phyloP scores from a whole-genome alignment of 495 filamentous ascomycete genomes.

The Penicillium chermesinum region DNA sequence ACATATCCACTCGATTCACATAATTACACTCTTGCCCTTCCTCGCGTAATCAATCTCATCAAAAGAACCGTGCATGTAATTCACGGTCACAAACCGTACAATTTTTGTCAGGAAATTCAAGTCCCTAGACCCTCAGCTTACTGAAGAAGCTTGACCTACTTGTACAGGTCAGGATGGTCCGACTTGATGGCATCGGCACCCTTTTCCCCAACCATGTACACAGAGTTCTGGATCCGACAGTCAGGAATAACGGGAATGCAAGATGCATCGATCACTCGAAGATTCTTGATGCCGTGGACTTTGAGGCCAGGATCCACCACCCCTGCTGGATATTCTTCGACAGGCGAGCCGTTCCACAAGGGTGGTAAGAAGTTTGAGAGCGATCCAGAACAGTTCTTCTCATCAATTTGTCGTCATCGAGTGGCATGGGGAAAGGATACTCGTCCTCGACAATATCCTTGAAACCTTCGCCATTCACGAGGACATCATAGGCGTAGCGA shows the following conservation, averaged over 20 bases:
- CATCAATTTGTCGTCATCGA: conserved; percentile 51
- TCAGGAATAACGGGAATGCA: conserved; percentile 37
- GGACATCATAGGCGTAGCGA: conserved; percentile 50
- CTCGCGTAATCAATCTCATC: too few relatives aligned
- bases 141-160: too few relatives aligned
- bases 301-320: conserved; percentile 50
- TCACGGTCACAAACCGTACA: too few relatives aligned
- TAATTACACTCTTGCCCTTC: too few relatives aligned
- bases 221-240: conserved; percentile 41
- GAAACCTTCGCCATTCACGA: conserved; percentile 52
- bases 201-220: conserved; percentile 58
- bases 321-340: conserved; percentile 46
- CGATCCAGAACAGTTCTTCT: conserved; percentile 50
- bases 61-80: too few relatives aligned
- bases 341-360: conserved; percentile 51
- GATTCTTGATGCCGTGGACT: conserved; percentile 49
- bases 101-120: too few relatives aligned
- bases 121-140: too few relatives aligned
- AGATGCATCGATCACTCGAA: conserved; percentile 46
- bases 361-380: conserved; percentile 54
- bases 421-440: conserved; percentile 59
- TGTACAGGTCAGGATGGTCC: not conserved
- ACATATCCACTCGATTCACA: too few relatives aligned
- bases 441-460: conserved; percentile 51
- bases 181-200: conserved; percentile 44